Conservation (phyloP, 768 basidiomycete genomes). For the Chalciporus pseudorubinellus region DNA sequence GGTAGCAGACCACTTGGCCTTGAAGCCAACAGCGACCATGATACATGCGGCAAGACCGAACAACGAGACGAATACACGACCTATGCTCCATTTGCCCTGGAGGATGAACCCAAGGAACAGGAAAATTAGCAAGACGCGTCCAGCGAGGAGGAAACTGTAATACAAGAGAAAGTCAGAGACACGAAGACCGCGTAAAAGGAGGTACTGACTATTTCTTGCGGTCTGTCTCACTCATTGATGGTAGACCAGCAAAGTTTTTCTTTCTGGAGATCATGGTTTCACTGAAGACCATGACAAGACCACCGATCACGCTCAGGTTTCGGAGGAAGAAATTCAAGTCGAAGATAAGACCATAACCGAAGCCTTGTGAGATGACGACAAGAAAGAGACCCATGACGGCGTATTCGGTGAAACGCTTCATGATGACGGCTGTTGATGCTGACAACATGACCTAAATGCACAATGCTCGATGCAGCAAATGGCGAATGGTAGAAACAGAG, state of each 20-base stretch:
- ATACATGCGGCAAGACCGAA: conserved; percentile 87
- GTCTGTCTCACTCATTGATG: conserved; percentile 89
- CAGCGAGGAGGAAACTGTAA: conserved; percentile 90
- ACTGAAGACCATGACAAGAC: conserved; percentile 98
- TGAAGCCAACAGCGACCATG: conserved; percentile 98
- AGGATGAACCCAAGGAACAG: conserved; percentile 97
- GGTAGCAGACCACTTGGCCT: conserved; percentile 97
- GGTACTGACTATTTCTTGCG: conserved; percentile 91
- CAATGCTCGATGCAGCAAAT: neutral
- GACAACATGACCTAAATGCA: conserved; percentile 75
- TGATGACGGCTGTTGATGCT: conserved; percentile 82
- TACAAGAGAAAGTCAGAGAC: conserved; percentile 1
- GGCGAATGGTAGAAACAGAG: neutral
- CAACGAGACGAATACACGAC: conserved; percentile 83
- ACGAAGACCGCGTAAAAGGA: neutral
- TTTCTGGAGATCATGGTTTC: conserved; percentile 90
- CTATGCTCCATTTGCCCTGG: conserved; percentile 88
- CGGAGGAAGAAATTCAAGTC: conserved; percentile 99
- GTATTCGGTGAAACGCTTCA: conserved; percentile 83
- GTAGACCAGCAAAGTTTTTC: conserved; percentile 87
- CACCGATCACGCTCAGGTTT: conserved; percentile 96
- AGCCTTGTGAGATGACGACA: conserved; percentile 93
- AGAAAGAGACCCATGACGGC: conserved; percentile 86
- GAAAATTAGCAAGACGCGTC: conserved; percentile 97
- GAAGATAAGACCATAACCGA: conserved; percentile 99